phyloP scores from a whole-genome alignment of 2,329 filamentous ascomycete genomes.

The Arthrinium puccinioides region DNA sequence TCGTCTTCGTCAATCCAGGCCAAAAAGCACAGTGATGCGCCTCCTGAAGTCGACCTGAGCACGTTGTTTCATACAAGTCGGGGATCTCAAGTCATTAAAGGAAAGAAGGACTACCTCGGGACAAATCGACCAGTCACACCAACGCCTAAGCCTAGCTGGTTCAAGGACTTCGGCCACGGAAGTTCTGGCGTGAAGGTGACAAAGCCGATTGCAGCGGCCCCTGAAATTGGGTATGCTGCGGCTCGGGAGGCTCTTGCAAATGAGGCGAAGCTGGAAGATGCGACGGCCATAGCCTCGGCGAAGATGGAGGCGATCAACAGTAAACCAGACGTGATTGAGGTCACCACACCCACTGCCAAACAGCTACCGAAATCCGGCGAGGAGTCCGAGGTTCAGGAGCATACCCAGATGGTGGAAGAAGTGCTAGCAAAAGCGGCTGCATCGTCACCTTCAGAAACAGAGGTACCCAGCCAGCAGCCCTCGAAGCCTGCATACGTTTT shows the following conservation, averaged over 20 bases:
- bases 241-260: no score
- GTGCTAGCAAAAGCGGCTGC: slow-evolving; percentile 16
- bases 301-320: no score
- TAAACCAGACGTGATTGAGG: no score
- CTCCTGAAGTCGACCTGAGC: slow-evolving; percentile 32
- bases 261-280: no score
- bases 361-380: neutral
- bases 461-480: slow-evolving; percentile 9
- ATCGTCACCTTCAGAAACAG: no score
- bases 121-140: slow-evolving; percentile 11
- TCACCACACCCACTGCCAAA: neutral
- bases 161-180: slow-evolving; percentile 26
- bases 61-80: slow-evolving; percentile 39
- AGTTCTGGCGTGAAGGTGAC: no score
- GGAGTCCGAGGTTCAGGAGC: slow-evolving; percentile 7
- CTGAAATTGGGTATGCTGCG: no score
- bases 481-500: slow-evolving; percentile 52
- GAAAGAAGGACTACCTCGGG: slow-evolving; percentile 14
- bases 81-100: slow-evolving; percentile 36
- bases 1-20: neutral
- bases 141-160: slow-evolving; percentile 21
- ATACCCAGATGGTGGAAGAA: slow-evolving; percentile 15
- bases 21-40: slow-evolving; percentile 22
- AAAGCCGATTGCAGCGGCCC: no score
- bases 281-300: no score